Conservation (phyloP, 2,329 filamentous ascomycete genomes). For the Diaporthe aspalathi region DNA sequence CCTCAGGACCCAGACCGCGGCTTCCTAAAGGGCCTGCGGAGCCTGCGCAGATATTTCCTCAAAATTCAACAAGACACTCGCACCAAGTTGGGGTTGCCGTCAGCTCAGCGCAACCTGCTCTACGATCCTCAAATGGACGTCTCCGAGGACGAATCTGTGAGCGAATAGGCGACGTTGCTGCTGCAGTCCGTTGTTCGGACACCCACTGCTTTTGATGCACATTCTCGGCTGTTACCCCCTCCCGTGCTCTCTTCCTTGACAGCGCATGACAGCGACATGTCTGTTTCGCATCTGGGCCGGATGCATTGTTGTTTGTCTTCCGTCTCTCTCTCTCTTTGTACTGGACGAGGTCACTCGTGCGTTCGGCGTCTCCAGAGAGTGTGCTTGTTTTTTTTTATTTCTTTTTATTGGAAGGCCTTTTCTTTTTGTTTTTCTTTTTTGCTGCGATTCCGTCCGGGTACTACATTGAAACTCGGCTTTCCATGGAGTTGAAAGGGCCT, state of each 20-base stretch:
- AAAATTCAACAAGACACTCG: conserved; percentile 84
- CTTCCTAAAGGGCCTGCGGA: conserved; percentile 86
- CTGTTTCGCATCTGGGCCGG: neutral
- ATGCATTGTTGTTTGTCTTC: neutral
- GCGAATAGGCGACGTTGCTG: conserved; percentile 43
- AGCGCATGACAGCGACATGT: neutral
- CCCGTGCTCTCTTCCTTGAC: neutral
- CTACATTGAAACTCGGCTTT: conserved; percentile 20
- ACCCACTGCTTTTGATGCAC: neutral
- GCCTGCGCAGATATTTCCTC: conserved; percentile 84
- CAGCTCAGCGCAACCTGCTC: conserved; percentile 38
- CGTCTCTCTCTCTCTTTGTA: conserved; percentile 6
- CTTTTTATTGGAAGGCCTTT: conserved; percentile 1
- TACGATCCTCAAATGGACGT: conserved; percentile 39
- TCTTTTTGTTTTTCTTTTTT: neutral
- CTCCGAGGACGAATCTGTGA: conserved; percentile 47
- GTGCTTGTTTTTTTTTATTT: neutral
- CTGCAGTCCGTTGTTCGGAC: neutral
- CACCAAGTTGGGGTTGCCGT: conserved; percentile 59
- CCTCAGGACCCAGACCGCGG: conserved; percentile 86
- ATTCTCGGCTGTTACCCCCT: neutral
- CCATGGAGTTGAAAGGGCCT: conserved; percentile 18
- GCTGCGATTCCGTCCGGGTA: neutral
- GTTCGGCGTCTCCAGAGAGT: conserved; percentile 32
- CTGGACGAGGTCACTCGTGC: conserved; percentile 16